Conservation (phyloP, 768 basidiomycete genomes). For the Amanita fuliginea region DNA sequence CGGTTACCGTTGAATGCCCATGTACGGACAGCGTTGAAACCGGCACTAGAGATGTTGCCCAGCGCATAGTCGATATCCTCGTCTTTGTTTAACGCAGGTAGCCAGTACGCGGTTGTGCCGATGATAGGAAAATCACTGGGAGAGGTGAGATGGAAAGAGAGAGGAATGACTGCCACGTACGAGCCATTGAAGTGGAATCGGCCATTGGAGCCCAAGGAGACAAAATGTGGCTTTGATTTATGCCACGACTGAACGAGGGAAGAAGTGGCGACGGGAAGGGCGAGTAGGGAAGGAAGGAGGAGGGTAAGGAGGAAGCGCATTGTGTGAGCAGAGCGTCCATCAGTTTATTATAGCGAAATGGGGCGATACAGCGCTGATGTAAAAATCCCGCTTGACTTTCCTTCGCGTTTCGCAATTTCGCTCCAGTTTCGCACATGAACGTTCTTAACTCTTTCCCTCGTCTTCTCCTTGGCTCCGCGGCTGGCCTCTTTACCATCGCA, state of each 20-base stretch:
- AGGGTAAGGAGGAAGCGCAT: conserved; percentile 12
- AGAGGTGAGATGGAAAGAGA: not conserved
- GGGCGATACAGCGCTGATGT: not conserved
- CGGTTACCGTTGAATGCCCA: conserved; percentile 69
- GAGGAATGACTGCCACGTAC: conserved; percentile 16
- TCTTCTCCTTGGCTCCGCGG: conserved; percentile 36
- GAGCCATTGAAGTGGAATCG: conserved; percentile 46
- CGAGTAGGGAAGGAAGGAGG: conserved; percentile 14
- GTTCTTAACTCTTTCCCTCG: conserved; percentile 29
- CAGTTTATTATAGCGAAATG: no score
- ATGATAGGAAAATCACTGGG: conserved; percentile 18
- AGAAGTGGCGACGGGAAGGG: not conserved
- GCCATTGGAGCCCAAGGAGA: conserved; percentile 26
- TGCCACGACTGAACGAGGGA: conserved; percentile 14
- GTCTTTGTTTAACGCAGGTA: conserved; percentile 39
- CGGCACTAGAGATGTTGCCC: conserved; percentile 41
- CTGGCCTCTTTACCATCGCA: conserved; percentile 32
- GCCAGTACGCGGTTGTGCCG: conserved; percentile 61
- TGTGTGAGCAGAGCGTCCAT: not conserved
- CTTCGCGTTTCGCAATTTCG: no score
- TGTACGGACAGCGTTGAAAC: conserved; percentile 48
- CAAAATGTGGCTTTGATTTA: conserved; percentile 24
- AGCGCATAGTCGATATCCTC: conserved; percentile 49
- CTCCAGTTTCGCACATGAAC: not conserved
- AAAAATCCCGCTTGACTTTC: not conserved